Evolutionary conservation across 306 rosid species (phyloP), one percentile per base, ranked within the genome.

Genomic region (Vigna radiata): DNA sequence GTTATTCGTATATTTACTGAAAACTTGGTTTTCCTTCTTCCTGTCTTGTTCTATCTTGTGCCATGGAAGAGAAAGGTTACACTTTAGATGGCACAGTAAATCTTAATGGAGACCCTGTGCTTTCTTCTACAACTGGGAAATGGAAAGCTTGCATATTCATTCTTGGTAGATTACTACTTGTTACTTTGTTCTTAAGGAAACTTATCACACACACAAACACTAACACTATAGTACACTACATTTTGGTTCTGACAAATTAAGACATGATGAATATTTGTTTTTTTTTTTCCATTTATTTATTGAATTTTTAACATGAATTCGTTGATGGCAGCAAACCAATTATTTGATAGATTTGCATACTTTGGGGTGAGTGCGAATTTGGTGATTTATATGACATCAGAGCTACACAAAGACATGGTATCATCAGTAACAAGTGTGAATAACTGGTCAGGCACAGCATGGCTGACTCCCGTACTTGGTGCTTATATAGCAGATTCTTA

Each of bases 261-360:
- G 9, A 5, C 7, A 37, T 39, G 12, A 43, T 43, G 15, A 25
- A 25, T 25, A 25, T 25, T 25, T 25, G 27, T 25, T 2, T 25
- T 21, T 25, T 25, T 25, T 25, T 19, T 0, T 19, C 1, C 1
- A 19, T 19, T 19, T 19, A 19, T 19, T 25, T 25, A 25, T 2
- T 29, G 33, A 29, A 29, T 29, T 29, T 29, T 29, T 2, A 27
- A 27, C 29, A 27, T 27, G 29, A 27, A 27, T 27, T 1, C 23
- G 17, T 43, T 29, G 23, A 55, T 67, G 75, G 4, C 63, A 73
- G 78, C 72, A 13, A 90, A 86, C 78, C 96, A 87, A 83, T 90
- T 88, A 19, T 88, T 92, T 67, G 97, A 92, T 78, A 88, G 96
- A 85, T 88, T 92, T 91, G 90, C 97, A 12, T 92, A 87, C 82